Evolutionary conservation across 129 eudicot genomes (phyloP).

Genomic region (Arctium lappa): DNA sequence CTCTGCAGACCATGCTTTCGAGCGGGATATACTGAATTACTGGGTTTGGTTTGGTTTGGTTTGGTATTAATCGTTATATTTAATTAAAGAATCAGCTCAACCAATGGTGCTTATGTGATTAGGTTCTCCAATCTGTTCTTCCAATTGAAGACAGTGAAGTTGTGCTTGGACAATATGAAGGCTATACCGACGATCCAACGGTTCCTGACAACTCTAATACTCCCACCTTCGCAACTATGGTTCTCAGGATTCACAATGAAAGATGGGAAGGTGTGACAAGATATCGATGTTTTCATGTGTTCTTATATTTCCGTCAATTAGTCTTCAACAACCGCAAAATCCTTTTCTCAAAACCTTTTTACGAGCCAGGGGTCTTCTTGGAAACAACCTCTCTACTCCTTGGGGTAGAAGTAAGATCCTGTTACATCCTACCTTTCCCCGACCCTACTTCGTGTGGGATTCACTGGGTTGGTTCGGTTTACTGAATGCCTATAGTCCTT

Average conservation of each 20-base stretch:
- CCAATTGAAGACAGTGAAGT: constrained; percentile 80
- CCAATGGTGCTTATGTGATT: constrained; percentile 11
- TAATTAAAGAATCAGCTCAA: background rate
- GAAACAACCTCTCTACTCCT: no score
- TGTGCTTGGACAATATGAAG: constrained; percentile 98
- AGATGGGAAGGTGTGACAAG: constrained; percentile 88
- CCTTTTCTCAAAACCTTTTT: background rate
- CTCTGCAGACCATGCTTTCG: background rate
- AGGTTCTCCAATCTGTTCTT: constrained; percentile 91
- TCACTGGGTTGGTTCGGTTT: no score
- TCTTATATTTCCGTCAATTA: background rate
- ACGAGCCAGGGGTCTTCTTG: background rate
- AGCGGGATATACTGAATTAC: background rate
- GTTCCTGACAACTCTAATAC: constrained; percentile 94
- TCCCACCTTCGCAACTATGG: constrained; percentile 90
- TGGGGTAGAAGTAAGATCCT: no score
- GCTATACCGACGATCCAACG: constrained; percentile 87
- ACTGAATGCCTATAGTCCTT: no score
- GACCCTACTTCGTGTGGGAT: no score
- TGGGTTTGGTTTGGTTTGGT: background rate
- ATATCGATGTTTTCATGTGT: background rate
- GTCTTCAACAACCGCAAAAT: background rate
- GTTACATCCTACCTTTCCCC: no score
- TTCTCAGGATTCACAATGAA: constrained; percentile 87
- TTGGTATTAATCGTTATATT: background rate